Evolutionary conservation across 148 eudicot genomes (phyloP).

Genomic region (Polygonum aviculare): DNA sequence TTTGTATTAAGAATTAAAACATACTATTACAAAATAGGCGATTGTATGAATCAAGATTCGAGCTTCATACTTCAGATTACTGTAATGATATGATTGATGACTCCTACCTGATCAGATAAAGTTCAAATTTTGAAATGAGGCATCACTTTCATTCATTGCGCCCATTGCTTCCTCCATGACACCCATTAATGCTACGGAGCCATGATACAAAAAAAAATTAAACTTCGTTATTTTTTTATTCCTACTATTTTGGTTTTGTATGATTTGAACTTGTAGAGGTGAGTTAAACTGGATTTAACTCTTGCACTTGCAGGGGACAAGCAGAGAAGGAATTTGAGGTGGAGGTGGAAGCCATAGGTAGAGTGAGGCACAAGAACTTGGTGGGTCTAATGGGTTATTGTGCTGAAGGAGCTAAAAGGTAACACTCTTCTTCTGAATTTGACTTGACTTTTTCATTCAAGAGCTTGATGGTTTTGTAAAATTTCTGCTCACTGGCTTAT

Average conservation of each 20-base stretch:
- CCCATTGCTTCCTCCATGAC: slow-evolving; percentile 16
- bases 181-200: background rate
- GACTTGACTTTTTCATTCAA: too few species aligned
- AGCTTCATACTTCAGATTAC: background rate
- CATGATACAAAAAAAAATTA: slow-evolving; percentile 6
- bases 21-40: background rate
- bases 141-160: slow-evolving; percentile 11
- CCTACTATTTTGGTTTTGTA: background rate
- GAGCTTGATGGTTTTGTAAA: background rate
- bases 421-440: slow-evolving; percentile 2
- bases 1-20: too few species aligned
- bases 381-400: slow-evolving; percentile 89
- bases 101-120: background rate
- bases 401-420: slow-evolving; percentile 86
- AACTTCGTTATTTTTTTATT: background rate
- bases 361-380: slow-evolving; percentile 88
- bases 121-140: slow-evolving; percentile 25
- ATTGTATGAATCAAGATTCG: background rate
- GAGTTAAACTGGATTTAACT: background rate
- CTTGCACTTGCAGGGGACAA: slow-evolving; percentile 59
- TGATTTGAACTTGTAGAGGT: background rate
- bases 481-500: background rate
- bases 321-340: slow-evolving; percentile 96
- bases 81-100: background rate
- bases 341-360: slow-evolving; percentile 97